A percentile compares a stretch with the other conserved stretches of the same genome.
Evolutionary conservation across 2,329 filamentous ascomycete genomes (phyloP).

Genomic region (Aspergillus jensenii): DNA sequence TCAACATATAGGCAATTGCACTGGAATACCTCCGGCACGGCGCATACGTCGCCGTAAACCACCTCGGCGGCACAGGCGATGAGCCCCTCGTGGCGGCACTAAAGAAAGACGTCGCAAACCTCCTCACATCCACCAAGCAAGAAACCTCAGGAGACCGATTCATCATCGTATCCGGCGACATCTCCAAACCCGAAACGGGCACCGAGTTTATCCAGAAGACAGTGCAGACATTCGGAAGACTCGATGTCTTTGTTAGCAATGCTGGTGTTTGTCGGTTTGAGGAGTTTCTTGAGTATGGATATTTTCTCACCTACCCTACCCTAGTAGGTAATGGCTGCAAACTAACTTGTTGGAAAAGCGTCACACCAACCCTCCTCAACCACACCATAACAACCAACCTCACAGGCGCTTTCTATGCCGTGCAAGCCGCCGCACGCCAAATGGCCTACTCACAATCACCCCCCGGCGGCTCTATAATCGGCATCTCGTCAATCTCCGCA

Average conservation of each 20-base stretch:
- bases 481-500: slow-evolving; percentile 42
- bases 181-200: slow-evolving; percentile 72
- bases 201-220: slow-evolving; percentile 65
- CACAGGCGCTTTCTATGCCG: slow-evolving; percentile 82
- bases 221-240: slow-evolving; percentile 54
- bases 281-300: slow-evolving; percentile 70
- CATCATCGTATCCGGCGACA: slow-evolving; percentile 72
- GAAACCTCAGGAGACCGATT: slow-evolving; percentile 42
- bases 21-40: slow-evolving; percentile 77
- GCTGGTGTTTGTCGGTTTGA: slow-evolving; percentile 86
- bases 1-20: slow-evolving; percentile 62
- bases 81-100: slow-evolving; percentile 30
- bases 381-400: slow-evolving; percentile 78
- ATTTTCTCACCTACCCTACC: not conserved
- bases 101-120: slow-evolving; percentile 26
- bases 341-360: slow-evolving; percentile 36
- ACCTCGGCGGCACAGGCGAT: slow-evolving; percentile 56
- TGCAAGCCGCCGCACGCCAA: slow-evolving; percentile 80
- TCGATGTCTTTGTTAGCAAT: slow-evolving; percentile 84
- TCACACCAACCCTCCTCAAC: slow-evolving; percentile 68
- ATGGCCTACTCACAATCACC: slow-evolving; percentile 73
- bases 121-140: slow-evolving; percentile 3
- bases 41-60: slow-evolving; percentile 76
- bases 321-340: no score
- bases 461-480: slow-evolving; percentile 72